Percentiles rank a stretch among this genome's conserved stretches.
Evolutionary conservation across 441 rosid genomes (phyloP).

Genomic region (Populus tomentosa): DNA sequence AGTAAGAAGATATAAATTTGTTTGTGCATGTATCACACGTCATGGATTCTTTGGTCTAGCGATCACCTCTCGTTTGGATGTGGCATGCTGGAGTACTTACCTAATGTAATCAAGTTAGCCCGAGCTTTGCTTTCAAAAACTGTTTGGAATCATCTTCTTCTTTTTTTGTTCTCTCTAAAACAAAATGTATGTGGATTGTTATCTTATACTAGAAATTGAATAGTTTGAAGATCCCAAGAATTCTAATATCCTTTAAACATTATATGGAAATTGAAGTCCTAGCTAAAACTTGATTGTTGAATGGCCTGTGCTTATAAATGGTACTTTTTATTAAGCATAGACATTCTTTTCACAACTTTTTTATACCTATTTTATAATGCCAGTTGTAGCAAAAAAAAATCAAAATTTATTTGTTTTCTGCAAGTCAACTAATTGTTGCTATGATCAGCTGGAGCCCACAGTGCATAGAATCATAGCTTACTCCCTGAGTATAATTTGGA

Average conservation of each 20-base stretch:
- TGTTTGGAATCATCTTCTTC: no score
- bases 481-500: not conserved
- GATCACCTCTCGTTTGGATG: slow-evolving; percentile 2
- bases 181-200: no score
- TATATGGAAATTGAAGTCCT: not conserved
- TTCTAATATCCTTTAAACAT: not conserved
- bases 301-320: not conserved
- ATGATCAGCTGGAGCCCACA: not conserved
- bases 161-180: no score
- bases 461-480: not conserved
- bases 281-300: not conserved
- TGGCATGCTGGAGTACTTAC: not conserved
- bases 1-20: no score
- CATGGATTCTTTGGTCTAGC: not conserved
- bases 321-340: not conserved
- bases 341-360: not conserved
- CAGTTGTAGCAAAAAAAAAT: not conserved
- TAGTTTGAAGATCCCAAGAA: not conserved
- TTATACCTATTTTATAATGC: not conserved
- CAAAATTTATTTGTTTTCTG: no score
- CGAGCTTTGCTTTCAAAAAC: no score
- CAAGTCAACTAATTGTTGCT: no score
- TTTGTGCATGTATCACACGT: not conserved
- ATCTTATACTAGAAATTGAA: no score
- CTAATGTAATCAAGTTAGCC: no score